Conservation (phyloP, 2,329 filamentous ascomycete genomes). For the Fusarium bulbicola region DNA sequence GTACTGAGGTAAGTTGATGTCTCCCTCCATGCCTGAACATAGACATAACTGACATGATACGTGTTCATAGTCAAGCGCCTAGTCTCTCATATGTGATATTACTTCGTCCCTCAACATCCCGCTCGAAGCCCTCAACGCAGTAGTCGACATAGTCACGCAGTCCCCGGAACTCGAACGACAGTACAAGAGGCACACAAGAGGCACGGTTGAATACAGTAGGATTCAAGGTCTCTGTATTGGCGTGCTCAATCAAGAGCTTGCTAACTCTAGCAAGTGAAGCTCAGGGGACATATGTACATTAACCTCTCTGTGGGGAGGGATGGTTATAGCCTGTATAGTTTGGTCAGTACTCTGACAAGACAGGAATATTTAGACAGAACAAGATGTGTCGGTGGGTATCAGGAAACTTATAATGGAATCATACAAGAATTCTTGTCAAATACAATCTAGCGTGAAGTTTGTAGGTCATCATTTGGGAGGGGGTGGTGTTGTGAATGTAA, state of each 20-base stretch:
- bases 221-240: neutral
- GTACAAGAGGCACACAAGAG: too few relatives aligned
- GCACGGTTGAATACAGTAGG: too few relatives aligned
- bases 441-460: conserved; percentile 58
- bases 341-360: conserved; percentile 16
- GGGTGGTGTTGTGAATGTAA: neutral
- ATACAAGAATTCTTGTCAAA: conserved; percentile 52
- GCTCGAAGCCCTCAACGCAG: too few relatives aligned
- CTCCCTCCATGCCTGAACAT: accelerated
- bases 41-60: neutral
- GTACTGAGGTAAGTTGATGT: neutral
- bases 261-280: neutral
- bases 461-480: conserved; percentile 50
- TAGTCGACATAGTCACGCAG: accelerated
- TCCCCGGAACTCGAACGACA: neutral
- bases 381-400: conserved; percentile 16
- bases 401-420: conserved; percentile 49
- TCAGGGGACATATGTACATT: neutral
- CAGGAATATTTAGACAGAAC: neutral
- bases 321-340: neutral
- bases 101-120: neutral
- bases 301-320: neutral
- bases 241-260: accelerated
- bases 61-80: accelerated
- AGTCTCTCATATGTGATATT: accelerated